Conservation (phyloP, 2,329 filamentous ascomycete species). For the Monosporascus sp. region DNA sequence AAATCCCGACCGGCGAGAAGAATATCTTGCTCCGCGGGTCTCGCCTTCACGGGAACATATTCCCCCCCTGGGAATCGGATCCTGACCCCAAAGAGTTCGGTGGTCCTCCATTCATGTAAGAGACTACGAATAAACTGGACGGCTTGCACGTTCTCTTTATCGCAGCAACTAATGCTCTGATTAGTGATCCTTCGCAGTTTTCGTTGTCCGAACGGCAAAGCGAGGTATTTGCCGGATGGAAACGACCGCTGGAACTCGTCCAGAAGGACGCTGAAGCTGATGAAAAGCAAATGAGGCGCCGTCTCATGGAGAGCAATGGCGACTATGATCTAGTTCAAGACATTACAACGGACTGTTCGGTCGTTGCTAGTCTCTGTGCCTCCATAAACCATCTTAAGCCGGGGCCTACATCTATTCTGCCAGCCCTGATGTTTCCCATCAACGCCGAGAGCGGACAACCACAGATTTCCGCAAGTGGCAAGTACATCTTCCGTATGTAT, state of each 20-base stretch:
- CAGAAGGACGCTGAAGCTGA: constrained; percentile 22
- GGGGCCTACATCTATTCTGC: constrained; percentile 64
- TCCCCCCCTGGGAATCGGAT: constrained; percentile 74
- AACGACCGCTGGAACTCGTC: constrained; percentile 66
- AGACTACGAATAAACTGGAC: constrained; percentile 14
- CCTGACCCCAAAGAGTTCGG: constrained; percentile 60
- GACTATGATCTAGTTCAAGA: constrained; percentile 88
- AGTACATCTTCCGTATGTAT: constrained; percentile 86
- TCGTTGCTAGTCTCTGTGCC: constrained; percentile 91
- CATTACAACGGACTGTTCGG: constrained; percentile 91
- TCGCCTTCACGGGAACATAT: constrained; percentile 74
- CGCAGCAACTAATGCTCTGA: constrained; percentile 16
- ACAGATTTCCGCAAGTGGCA: constrained; percentile 68
- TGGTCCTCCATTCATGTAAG: constrained; percentile 59
- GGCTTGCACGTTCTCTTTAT: background rate
- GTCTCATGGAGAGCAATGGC: constrained; percentile 34
- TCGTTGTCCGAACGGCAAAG: constrained; percentile 70
- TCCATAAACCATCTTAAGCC: constrained; percentile 65
- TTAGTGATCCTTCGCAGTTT: constrained; percentile 64
- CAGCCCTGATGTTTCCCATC: constrained; percentile 70
- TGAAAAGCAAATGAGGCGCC: constrained; percentile 1
- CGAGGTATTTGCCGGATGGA: constrained; percentile 79
- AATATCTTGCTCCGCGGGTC: constrained; percentile 73
- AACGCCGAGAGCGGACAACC: constrained; percentile 55
- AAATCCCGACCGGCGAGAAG: constrained; percentile 64